Percentiles rank a stretch among this genome's conserved stretches.
These are phyloP conservation scores for Pseudonitzschia multiseries DNA, from an alignment of 108 stramenopile genomes.

Conservation along the genomic window DNA sequence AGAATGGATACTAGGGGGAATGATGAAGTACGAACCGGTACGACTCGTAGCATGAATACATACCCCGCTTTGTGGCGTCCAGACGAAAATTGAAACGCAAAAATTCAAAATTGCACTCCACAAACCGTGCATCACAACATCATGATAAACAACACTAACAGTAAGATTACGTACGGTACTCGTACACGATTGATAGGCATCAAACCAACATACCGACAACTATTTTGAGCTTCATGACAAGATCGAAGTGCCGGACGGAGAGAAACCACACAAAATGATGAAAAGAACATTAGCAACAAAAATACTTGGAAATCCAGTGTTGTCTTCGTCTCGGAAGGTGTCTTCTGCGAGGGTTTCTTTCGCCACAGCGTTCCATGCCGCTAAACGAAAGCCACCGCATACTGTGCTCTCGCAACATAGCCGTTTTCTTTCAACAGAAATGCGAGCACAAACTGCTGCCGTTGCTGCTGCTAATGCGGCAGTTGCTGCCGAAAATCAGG, in stretches of 20 bases:
- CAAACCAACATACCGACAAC: too few species aligned
- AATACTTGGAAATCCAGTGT: not conserved
- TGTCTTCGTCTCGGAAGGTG: not conserved
- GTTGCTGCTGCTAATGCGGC: not conserved
- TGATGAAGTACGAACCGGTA: too few species aligned
- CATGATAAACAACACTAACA: too few species aligned
- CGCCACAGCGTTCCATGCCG: not conserved
- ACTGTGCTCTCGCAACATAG: not conserved
- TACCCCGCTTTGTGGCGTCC: too few species aligned
- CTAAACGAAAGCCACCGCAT: not conserved
- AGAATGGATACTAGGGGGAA: too few species aligned
- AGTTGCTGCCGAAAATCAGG: not conserved
- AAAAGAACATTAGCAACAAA: not conserved
- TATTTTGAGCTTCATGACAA: too few species aligned
- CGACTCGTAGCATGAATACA: too few species aligned
- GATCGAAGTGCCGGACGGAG: not conserved
- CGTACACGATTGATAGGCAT: too few species aligned
- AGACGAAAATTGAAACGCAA: too few species aligned
- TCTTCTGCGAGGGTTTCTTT: not conserved
- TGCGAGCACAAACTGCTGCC: conserved; percentile 2
- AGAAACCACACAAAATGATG: not conserved
- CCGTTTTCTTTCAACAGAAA: not conserved
- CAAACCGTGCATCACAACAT: too few species aligned
- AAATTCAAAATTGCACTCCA: too few species aligned
- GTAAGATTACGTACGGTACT: too few species aligned